phyloP scores from a whole-genome alignment of 768 basidiomycete species.

The Lentinula sp. region DNA sequence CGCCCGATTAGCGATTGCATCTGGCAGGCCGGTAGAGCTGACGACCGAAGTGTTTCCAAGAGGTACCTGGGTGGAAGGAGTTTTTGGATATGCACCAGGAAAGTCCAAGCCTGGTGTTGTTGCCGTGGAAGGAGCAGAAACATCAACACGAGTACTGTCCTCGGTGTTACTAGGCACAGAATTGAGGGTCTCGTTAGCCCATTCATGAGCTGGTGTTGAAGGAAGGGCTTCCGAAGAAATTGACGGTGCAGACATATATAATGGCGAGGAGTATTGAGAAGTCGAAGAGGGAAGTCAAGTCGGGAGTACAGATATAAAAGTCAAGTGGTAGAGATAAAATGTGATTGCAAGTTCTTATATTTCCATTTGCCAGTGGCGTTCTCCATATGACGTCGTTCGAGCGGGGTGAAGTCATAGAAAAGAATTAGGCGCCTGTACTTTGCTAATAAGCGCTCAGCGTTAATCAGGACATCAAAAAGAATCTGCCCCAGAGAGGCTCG shows the following conservation, averaged over 20 bases:
- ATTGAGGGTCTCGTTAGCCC: background rate
- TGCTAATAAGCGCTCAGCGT: no score
- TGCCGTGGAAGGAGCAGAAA: background rate
- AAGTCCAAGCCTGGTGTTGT: background rate
- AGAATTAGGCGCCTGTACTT: background rate
- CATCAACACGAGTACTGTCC: background rate
- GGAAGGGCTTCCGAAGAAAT: background rate
- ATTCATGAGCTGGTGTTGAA: background rate
- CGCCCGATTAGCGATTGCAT: background rate
- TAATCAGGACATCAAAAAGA: no score
- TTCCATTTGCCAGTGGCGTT: background rate
- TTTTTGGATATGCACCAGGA: background rate
- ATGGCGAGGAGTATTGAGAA: background rate
- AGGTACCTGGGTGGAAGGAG: background rate
- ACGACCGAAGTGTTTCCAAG: background rate
- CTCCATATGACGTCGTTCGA: background rate
- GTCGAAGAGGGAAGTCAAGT: background rate
- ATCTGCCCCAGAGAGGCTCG: slow-evolving; percentile 4
- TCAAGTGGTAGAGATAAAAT: background rate
- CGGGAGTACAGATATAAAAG: background rate
- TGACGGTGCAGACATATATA: background rate
- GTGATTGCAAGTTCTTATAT: background rate
- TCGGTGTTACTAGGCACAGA: background rate
- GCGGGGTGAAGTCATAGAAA: background rate
- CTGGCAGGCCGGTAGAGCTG: no score